Evolutionary conservation across 352 stramenopile species (phyloP).

Genomic region (Globisporangium orthogonon): DNA sequence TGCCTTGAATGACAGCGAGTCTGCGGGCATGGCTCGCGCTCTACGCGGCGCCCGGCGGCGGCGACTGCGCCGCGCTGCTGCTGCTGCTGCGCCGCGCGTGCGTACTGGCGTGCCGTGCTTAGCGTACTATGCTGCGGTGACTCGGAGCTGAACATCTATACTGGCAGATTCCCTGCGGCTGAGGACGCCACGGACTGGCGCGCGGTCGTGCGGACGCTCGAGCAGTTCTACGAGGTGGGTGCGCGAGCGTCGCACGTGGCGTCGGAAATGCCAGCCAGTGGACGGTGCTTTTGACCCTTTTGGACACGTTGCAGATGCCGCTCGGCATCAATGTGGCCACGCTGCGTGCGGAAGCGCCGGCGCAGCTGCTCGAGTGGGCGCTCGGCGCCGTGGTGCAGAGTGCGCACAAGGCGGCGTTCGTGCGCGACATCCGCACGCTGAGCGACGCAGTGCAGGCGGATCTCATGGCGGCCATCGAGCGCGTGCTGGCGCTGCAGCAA

Average conservation of each 20-base stretch:
- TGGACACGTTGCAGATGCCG: slow-evolving; percentile 11
- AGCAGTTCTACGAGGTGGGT: slow-evolving; percentile 55
- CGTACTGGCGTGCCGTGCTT: neutral
- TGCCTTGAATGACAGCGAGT: slow-evolving; percentile 12
- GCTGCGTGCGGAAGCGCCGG: slow-evolving; percentile 7
- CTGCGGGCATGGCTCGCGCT: slow-evolving; percentile 25
- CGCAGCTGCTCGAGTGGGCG: slow-evolving; percentile 27
- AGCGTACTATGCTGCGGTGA: neutral
- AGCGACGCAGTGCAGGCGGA: slow-evolving; percentile 48
- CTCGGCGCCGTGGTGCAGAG: slow-evolving; percentile 52
- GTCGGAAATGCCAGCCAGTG: no score
- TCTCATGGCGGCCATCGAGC: slow-evolving; percentile 64
- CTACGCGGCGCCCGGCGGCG: slow-evolving; percentile 14
- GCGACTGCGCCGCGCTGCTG: slow-evolving; percentile 7
- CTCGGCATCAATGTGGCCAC: slow-evolving; percentile 13
- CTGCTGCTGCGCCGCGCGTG: slow-evolving; percentile 19
- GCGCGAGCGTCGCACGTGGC: neutral
- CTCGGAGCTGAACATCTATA: no score
- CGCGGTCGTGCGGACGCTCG: slow-evolving; percentile 17
- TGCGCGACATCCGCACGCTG: slow-evolving; percentile 64
- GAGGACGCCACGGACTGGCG: neutral
- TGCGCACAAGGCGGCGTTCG: slow-evolving; percentile 42
- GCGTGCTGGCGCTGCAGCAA: slow-evolving; percentile 23
- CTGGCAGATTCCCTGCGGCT: slow-evolving; percentile 18
- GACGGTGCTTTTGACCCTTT: neutral